Evolutionary conservation across 2,329 filamentous ascomycete genomes (phyloP), one percentile per base, ranked within the genome.

Genomic region (Uncinocarpus reesii): DNA sequence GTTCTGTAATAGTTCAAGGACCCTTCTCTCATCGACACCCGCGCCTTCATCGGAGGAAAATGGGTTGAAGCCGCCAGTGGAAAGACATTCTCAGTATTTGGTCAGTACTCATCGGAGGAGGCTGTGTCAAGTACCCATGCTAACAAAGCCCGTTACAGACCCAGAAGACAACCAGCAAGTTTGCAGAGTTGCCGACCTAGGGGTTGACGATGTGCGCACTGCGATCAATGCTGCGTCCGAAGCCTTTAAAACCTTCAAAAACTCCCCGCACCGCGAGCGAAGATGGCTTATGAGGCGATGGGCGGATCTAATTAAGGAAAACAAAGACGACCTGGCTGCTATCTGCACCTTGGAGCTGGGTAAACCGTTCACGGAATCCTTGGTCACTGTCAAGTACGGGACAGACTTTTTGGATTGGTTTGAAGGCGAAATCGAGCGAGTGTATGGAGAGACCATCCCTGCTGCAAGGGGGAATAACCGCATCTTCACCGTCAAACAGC

Each of bases 181-280:
- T 15, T 48, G 36, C 31, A 21, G 40, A 36, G 49, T 51, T 18
- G 38, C 45, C 20, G 45, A 51, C 21, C 40, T 51, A n/a, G 31
- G 13, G 20, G 20, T 46, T 7, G 20, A 42, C 5, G 44, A 51
- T 15, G 44, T 48, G 15, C 37, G 31, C n/a, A n/a, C 36, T n/a
- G 49, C 49, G 1, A 47, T 51, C 16, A 10, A 42, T 23, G 49
- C 38, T 15, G 51, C 48, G 23, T 26, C 41, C 20, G 37, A 23
- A 7, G 87, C 88, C 0, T 66, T 78, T 29, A 67, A 68, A 6
- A 65, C 70, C 3, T 79, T 76, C 63, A 69, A 71, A 51, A 75
- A 74, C 59, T 72, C 70, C 23, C 45, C 50, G 8, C 50, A 53
- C 20, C 56, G 56, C 4, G 56, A 58, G 7, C 24, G 56, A 23